Conservation (phyloP, 345 rosid species). For the Euphorbia peplus region DNA sequence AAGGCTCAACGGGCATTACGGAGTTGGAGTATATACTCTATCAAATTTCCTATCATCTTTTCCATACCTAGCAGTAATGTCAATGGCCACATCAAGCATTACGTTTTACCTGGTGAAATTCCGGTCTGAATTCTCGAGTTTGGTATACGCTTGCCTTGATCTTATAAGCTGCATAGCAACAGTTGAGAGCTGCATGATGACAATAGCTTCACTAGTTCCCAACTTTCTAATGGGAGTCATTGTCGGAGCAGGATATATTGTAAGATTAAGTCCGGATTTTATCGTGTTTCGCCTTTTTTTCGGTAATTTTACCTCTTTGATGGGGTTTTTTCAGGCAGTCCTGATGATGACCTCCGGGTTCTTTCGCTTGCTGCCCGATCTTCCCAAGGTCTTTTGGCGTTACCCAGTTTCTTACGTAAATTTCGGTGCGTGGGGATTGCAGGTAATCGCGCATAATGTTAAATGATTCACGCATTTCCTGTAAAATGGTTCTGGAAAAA, state of each 20-base stretch:
- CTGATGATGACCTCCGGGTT: conserved; percentile 51
- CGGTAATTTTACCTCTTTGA: background rate
- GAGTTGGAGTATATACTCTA: conserved; percentile 36
- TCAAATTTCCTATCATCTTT: conserved; percentile 53
- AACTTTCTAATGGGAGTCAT: conserved; percentile 51
- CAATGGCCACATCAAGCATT: conserved; percentile 34
- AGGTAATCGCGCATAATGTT: conserved; percentile 27
- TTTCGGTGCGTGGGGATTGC: conserved; percentile 49
- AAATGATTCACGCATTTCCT: background rate
- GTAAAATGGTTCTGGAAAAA: too few species aligned
- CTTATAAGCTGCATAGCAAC: conserved; percentile 41
- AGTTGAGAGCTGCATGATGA: conserved; percentile 56
- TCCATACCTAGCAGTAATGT: conserved; percentile 40
- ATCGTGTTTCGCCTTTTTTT: background rate
- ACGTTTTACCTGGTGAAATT: conserved; percentile 50
- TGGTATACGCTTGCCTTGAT: conserved; percentile 30
- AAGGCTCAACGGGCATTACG: conserved; percentile 46
- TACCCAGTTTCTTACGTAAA: conserved; percentile 51
- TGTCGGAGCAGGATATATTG: conserved; percentile 47
- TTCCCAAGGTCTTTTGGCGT: conserved; percentile 51
- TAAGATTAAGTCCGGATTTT: conserved; percentile 20
- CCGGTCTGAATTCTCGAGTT: conserved; percentile 31
- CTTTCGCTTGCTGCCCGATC: conserved; percentile 41
- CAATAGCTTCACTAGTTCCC: conserved; percentile 53
- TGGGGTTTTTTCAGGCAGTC: conserved; percentile 35